Evolutionary conservation across 2,329 filamentous ascomycete species (phyloP).

Genomic region (Fusarium multiceps): DNA sequence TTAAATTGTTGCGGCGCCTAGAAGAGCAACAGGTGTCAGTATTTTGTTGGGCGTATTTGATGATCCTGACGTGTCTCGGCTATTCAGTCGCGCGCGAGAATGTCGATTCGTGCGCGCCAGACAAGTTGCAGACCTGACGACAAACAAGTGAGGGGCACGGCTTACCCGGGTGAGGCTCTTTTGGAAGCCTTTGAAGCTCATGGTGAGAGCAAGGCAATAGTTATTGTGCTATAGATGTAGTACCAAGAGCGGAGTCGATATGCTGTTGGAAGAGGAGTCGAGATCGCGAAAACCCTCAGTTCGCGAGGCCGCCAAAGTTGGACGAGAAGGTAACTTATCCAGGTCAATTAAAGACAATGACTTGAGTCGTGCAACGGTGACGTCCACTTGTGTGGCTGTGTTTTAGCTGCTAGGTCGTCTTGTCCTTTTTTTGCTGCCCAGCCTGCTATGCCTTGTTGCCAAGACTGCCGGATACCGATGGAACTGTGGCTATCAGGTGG

Average conservation of each 20-base stretch:
- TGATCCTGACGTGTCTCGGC: neutral
- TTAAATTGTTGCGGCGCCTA: conserved; percentile 92
- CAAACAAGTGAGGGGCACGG: conserved; percentile 49
- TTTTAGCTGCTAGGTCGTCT: conserved; percentile 19
- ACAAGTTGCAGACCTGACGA: conserved; percentile 19
- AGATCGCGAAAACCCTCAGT: conserved; percentile 36
- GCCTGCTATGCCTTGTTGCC: conserved; percentile 20
- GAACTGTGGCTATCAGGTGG: conserved; percentile 27
- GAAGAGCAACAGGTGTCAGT: conserved; percentile 4
- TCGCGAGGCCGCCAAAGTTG: conserved; percentile 46
- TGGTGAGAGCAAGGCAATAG: conserved; percentile 55
- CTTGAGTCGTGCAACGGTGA: conserved; percentile 45
- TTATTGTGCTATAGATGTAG: conserved; percentile 11
- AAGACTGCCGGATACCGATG: conserved; percentile 29
- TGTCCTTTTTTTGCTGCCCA: conserved; percentile 36
- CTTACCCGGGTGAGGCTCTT: conserved; percentile 88
- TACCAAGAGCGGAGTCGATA: conserved; percentile 15
- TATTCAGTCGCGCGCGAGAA: conserved; percentile 2
- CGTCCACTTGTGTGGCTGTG: conserved; percentile 49
- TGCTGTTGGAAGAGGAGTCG: conserved; percentile 6
- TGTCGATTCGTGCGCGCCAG: conserved; percentile 29
- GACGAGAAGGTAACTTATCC: conserved; percentile 41
- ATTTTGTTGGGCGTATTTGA: neutral
- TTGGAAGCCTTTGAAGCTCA: conserved; percentile 98
- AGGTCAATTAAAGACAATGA: conserved; percentile 39